Evolutionary conservation across 768 basidiomycete species (phyloP).

Genomic region (Peribolospora baueri): DNA sequence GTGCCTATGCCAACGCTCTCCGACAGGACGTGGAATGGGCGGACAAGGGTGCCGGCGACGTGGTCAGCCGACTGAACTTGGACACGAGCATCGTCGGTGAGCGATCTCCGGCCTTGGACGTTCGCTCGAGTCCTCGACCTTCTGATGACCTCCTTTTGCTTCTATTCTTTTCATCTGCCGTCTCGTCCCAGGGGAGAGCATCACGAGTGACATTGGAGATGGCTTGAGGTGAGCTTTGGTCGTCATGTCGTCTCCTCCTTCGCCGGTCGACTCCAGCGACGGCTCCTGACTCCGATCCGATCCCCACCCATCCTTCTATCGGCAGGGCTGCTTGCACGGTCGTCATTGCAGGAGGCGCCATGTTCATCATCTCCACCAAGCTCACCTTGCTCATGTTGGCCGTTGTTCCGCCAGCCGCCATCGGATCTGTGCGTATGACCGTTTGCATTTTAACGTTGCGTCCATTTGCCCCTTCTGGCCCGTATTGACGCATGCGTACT

Average conservation of each 20-base stretch:
- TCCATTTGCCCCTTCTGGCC: slow-evolving; percentile 9
- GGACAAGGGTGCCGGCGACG: slow-evolving; percentile 65
- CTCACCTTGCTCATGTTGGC: slow-evolving; percentile 76
- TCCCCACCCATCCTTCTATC: neutral
- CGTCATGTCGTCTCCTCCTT: neutral
- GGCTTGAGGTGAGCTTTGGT: slow-evolving; percentile 21
- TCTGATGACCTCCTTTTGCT: neutral
- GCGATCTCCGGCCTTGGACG: slow-evolving; percentile 28
- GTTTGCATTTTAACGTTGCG: slow-evolving; percentile 4
- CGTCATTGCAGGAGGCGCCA: slow-evolving; percentile 88
- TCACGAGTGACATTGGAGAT: slow-evolving; percentile 28
- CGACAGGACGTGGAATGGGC: slow-evolving; percentile 81
- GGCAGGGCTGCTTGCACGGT: slow-evolving; percentile 71
- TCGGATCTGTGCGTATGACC: slow-evolving; percentile 17
- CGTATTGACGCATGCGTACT: slow-evolving; percentile 36
- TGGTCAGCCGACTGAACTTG: slow-evolving; percentile 65
- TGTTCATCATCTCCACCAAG: slow-evolving; percentile 66
- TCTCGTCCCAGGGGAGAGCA: slow-evolving; percentile 11
- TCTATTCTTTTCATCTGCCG: neutral
- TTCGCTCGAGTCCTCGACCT: slow-evolving; percentile 1
- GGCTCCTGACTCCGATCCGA: neutral
- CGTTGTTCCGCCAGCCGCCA: slow-evolving; percentile 44
- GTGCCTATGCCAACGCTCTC: slow-evolving; percentile 58
- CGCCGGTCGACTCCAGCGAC: neutral
- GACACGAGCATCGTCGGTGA: slow-evolving; percentile 87